These are phyloP conservation scores for Ilex aquifolium DNA, from an alignment of 257 asterid genomes.

Conservation along the genomic window DNA sequence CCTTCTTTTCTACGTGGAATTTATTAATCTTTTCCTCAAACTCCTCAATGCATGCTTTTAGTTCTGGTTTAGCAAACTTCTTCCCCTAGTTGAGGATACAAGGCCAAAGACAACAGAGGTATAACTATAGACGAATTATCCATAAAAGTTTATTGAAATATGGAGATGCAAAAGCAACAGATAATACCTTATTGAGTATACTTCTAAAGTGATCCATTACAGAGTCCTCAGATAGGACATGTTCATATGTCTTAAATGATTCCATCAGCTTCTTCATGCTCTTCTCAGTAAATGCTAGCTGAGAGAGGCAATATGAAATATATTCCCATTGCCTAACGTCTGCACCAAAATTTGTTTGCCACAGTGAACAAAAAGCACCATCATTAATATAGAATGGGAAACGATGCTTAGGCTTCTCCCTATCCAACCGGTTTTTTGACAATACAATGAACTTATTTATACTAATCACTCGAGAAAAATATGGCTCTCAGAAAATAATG, in stretches of 20 bases:
- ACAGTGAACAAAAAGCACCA: too few relatives aligned
- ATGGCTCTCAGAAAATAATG: too few relatives aligned
- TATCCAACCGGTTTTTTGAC: too few relatives aligned
- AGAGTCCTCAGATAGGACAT: slow-evolving; percentile 65
- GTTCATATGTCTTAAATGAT: slow-evolving; percentile 71
- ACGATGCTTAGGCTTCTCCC: too few relatives aligned
- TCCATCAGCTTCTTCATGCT: slow-evolving; percentile 86
- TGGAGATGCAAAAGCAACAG: slow-evolving; percentile 2
- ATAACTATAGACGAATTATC: slow-evolving; percentile 2
- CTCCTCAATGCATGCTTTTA: slow-evolving; percentile 80
- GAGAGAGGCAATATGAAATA: slow-evolving; percentile 93
- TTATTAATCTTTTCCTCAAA: slow-evolving; percentile 74
- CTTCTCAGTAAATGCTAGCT: slow-evolving; percentile 83
- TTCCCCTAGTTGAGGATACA: slow-evolving; percentile 49
- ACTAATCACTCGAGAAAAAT: too few relatives aligned
- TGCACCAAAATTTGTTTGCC: slow-evolving; percentile 28
- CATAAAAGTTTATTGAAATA: background rate
- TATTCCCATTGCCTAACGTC: slow-evolving; percentile 82
- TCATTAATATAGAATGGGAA: too few relatives aligned
- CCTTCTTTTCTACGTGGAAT: slow-evolving; percentile 76
- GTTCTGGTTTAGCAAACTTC: slow-evolving; percentile 86
- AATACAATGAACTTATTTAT: too few relatives aligned
- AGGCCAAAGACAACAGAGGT: background rate
- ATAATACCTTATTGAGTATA: slow-evolving; percentile 72
- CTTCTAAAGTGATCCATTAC: slow-evolving; percentile 83